These are phyloP conservation scores for Nevesoporus exiguus DNA, from an alignment of 768 basidiomycete genomes.

Conservation along the genomic window DNA sequence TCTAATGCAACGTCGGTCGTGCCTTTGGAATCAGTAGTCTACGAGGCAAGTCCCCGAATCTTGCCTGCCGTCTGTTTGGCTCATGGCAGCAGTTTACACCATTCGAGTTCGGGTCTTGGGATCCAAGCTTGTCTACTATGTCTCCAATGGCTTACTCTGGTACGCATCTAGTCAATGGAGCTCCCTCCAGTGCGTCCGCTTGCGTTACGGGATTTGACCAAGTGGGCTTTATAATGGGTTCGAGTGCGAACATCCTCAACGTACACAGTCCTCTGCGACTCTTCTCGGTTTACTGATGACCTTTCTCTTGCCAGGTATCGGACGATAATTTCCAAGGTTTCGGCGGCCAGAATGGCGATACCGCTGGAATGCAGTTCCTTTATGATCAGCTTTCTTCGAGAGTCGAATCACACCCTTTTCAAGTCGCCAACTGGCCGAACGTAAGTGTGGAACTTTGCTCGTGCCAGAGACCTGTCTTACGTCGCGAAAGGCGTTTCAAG, in stretches of 20 bases:
- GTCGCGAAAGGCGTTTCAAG: constrained; percentile 45
- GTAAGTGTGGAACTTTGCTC: constrained; percentile 20
- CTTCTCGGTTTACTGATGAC: background rate
- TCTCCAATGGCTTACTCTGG: constrained; percentile 62
- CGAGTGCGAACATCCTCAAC: constrained; percentile 68
- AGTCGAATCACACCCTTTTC: constrained; percentile 50
- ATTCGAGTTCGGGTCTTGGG: constrained; percentile 72
- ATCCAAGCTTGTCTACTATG: constrained; percentile 69
- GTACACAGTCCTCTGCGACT: constrained; percentile 28
- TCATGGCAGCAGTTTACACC: constrained; percentile 46
- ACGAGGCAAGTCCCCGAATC: constrained; percentile 44
- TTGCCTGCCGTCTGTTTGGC: constrained; percentile 6
- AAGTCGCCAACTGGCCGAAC: constrained; percentile 70
- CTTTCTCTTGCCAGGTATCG: constrained; percentile 43
- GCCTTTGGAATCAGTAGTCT: constrained; percentile 46
- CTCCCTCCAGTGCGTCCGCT: constrained; percentile 47
- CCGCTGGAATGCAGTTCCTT: constrained; percentile 41
- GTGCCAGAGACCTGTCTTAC: constrained; percentile 1
- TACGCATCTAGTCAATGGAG: constrained; percentile 57
- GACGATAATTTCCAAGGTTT: constrained; percentile 36
- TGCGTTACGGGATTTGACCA: constrained; percentile 79
- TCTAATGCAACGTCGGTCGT: constrained; percentile 42
- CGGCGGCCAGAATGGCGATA: constrained; percentile 8
- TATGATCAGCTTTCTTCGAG: constrained; percentile 42
- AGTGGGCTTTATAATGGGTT: constrained; percentile 70